These are phyloP conservation scores for Aspergillus floridensis DNA, from an alignment of 2,329 filamentous ascomycete species.

Conservation along the genomic window DNA sequence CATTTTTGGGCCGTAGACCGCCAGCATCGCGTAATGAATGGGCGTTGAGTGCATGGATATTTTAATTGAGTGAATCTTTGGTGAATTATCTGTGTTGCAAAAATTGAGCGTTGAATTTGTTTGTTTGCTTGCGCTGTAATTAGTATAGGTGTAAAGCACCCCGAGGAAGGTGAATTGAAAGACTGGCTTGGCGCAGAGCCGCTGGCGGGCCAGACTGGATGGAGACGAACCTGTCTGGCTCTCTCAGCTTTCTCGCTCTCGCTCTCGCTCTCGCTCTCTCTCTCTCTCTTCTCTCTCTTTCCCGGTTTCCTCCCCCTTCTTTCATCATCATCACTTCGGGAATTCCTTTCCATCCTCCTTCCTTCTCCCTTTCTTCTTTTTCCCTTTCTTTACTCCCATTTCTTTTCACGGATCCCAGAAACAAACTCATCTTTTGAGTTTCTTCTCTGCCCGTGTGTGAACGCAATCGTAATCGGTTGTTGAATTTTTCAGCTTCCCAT, in stretches of 20 bases:
- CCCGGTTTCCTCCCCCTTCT: conserved; percentile 17
- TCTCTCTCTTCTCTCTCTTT: conserved; percentile 7
- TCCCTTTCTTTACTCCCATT: conserved; percentile 2
- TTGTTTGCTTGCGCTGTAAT: not conserved
- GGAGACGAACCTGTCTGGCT: conserved; percentile 5
- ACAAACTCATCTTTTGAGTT: not conserved
- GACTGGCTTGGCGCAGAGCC: conserved; percentile 9
- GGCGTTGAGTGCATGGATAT: not conserved
- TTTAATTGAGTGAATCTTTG: not conserved
- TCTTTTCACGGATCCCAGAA: conserved; percentile 1
- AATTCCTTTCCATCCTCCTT: conserved; percentile 8
- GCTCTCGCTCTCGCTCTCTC: not conserved
- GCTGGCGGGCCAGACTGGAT: conserved; percentile 16
- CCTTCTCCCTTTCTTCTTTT: conserved; percentile 9
- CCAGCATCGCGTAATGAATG: not conserved
- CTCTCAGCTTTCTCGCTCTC: conserved; percentile 9
- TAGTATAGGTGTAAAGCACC: not conserved
- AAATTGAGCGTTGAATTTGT: too few relatives aligned
- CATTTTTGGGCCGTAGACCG: conserved; percentile 1
- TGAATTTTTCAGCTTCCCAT: conserved; percentile 9
- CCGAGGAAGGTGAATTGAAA: not conserved
- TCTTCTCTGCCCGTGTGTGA: not conserved
- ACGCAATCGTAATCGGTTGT: not conserved
- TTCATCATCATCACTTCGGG: conserved; percentile 18
- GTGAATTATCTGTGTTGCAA: too few relatives aligned